A percentile compares a stretch with the other conserved stretches of the same genome.
Conservation (phyloP, 495 filamentous ascomycete genomes). For the Cercophora sp. region DNA sequence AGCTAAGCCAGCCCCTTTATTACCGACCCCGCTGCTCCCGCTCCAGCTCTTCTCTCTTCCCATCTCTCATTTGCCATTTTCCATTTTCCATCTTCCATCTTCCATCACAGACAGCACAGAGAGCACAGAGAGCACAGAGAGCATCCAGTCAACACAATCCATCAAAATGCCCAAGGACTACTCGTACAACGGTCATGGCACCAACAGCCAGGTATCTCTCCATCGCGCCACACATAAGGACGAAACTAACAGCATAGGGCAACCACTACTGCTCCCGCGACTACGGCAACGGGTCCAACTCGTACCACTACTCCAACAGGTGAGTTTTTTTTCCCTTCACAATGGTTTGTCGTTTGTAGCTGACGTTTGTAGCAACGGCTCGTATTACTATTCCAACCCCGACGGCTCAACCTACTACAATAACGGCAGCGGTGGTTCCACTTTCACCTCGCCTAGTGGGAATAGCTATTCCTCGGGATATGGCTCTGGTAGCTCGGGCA, state of each 20-base stretch:
- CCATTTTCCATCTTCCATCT: too few relatives aligned
- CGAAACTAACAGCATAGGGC: slow-evolving; percentile 26
- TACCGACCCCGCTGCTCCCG: too few relatives aligned
- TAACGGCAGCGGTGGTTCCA: slow-evolving; percentile 37
- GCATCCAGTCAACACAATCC: too few relatives aligned
- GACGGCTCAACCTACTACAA: slow-evolving; percentile 48
- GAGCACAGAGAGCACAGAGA: too few relatives aligned
- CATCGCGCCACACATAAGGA: background rate
- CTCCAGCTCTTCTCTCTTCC: too few relatives aligned
- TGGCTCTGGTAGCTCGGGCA: slow-evolving; percentile 8
- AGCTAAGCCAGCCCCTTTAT: too few relatives aligned
- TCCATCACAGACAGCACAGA: too few relatives aligned
- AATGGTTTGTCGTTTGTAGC: background rate
- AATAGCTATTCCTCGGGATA: slow-evolving; percentile 17
- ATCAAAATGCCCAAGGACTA: too few relatives aligned
- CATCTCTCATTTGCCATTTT: too few relatives aligned
- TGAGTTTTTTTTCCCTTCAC: background rate
- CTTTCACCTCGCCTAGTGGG: slow-evolving; percentile 41
- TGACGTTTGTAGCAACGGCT: slow-evolving; percentile 38
- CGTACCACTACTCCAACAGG: slow-evolving; percentile 57
- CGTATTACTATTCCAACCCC: slow-evolving; percentile 60
- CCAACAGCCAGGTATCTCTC: slow-evolving; percentile 36
- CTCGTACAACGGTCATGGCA: slow-evolving; percentile 40
- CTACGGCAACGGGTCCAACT: slow-evolving; percentile 44
- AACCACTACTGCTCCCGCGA: slow-evolving; percentile 56